A percentile compares a stretch with the other conserved stretches of the same genome.
phyloP scores from a whole-genome alignment of 2,329 filamentous ascomycete genomes.

The Microsporum canis region DNA sequence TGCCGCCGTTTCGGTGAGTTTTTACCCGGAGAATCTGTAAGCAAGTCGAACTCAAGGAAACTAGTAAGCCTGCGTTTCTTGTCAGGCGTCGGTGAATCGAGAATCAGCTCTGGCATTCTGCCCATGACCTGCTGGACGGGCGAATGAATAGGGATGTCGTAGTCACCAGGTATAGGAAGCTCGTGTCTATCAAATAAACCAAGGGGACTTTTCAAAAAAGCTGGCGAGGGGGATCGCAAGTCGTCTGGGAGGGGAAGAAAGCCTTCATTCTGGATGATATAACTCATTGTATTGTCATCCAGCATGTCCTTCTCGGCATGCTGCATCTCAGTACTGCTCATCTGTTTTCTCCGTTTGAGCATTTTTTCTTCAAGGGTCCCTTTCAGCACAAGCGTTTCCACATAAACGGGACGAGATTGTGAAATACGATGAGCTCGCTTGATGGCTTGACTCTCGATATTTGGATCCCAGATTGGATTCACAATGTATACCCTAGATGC shows the following conservation, averaged over 20 bases:
- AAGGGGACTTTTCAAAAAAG: conserved; percentile 21
- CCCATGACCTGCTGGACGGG: not conserved
- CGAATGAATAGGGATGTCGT: not conserved
- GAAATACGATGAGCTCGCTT: conserved; percentile 83
- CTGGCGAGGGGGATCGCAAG: conserved; percentile 17
- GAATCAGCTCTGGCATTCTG: not conserved
- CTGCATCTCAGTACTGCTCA: conserved; percentile 54
- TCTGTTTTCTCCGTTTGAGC: conserved; percentile 57
- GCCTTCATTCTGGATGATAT: conserved; percentile 47
- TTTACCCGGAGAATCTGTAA: not conserved
- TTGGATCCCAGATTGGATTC: conserved; percentile 72
- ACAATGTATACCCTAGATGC: conserved; percentile 84
- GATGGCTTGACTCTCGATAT: conserved; percentile 80
- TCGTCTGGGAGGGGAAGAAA: conserved; percentile 36
- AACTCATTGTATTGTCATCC: conserved; percentile 47
- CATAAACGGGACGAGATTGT: conserved; percentile 63
- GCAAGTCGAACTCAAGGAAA: not conserved
- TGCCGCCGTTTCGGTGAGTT: not conserved
- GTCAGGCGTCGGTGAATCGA: not conserved
- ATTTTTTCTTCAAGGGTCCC: conserved; percentile 80
- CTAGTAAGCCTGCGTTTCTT: not conserved
- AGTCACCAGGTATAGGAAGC: conserved; percentile 26
- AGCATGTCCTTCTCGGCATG: conserved; percentile 46
- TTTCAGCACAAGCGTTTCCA: conserved; percentile 73
- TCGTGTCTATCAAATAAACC: conserved; percentile 32